Evolutionary conservation across 768 basidiomycete species (phyloP).

Genomic region (Jaapia argillacea): DNA sequence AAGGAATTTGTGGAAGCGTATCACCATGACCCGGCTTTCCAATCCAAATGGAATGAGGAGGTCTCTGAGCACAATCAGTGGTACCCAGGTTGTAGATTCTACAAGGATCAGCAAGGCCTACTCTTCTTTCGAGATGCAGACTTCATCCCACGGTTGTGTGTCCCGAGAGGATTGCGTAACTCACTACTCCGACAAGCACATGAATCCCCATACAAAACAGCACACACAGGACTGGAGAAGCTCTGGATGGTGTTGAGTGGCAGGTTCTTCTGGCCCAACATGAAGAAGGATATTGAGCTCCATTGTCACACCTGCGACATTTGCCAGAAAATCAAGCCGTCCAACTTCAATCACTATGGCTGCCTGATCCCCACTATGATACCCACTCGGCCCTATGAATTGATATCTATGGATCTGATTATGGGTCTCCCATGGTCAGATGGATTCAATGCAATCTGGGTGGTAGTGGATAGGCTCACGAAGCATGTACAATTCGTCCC

Average conservation of each 20-base stretch:
- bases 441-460: too few species aligned
- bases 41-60: background rate
- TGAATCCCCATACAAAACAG: conserved; percentile 4
- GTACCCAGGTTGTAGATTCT: conserved; percentile 6
- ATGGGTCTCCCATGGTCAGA: too few species aligned
- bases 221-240: conserved; percentile 7
- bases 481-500: background rate
- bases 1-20: background rate
- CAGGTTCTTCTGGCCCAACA: conserved; percentile 4
- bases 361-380: conserved; percentile 5
- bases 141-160: conserved; percentile 7
- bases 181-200: conserved; percentile 2
- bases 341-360: conserved; percentile 3
- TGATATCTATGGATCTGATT: too few species aligned
- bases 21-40: background rate
- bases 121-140: conserved; percentile 10
- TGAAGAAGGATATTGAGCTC: conserved; percentile 4
- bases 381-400: conserved; percentile 6
- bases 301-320: conserved; percentile 7
- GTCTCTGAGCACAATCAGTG: background rate
- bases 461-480: background rate
- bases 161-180: conserved; percentile 2
- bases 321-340: conserved; percentile 8
- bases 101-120: conserved; percentile 7
- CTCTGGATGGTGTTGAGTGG: background rate